Evolutionary conservation across 306 rosid species (phyloP), one percentile per base, ranked within the genome.

Genomic region (Ziziphus jujuba): DNA sequence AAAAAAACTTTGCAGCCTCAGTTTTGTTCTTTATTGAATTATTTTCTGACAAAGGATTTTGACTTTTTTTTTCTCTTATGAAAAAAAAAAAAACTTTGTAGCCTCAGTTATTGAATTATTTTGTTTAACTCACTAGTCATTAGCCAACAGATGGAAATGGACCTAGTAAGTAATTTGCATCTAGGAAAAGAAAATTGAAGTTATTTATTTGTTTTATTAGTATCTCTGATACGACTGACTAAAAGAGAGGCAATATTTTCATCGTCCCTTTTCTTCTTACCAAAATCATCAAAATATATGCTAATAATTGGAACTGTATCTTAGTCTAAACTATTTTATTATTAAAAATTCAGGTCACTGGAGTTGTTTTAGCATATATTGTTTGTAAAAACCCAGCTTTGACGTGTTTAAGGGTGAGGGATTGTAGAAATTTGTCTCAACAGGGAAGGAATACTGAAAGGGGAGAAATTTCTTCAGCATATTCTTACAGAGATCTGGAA

Each of bases 371-470:
- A 74, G 74, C 88, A 64, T 63, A 73, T 58, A 59, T 81, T 56
- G 62, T 90, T 60, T 51, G 45, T 47, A 34, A 77, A 77, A 87
- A 87, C 79, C 83, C 76, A 10, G 74, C 66, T 70, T 71, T 87
- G 53, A 87, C 78, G 82, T 78, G 83, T 59, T 80, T 90, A 76
- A 87, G 79, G 77, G 86, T 74, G 34, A 87, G 82, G 66, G 87
- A 66, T 19, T 90, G 95, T 77, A 81, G 58, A 72, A 80, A 86
- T 77, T 80, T 90, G 56, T 69, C 73, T 67, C 84, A 51, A 69
- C 77, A 50, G 49, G 75, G 75, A 56, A 64, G 61, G 60, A 56
- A 52, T 70, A 19, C 47, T 56, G 74, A 50, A 61, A 75, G 49
- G 57, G 77, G 71, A 61, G 87, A 81, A 60, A 63, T 59, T 72